Percentiles rank a stretch among this genome's conserved stretches.
phyloP scores from a whole-genome alignment of 2,329 filamentous ascomycete species.

The Fusarium sp. region DNA sequence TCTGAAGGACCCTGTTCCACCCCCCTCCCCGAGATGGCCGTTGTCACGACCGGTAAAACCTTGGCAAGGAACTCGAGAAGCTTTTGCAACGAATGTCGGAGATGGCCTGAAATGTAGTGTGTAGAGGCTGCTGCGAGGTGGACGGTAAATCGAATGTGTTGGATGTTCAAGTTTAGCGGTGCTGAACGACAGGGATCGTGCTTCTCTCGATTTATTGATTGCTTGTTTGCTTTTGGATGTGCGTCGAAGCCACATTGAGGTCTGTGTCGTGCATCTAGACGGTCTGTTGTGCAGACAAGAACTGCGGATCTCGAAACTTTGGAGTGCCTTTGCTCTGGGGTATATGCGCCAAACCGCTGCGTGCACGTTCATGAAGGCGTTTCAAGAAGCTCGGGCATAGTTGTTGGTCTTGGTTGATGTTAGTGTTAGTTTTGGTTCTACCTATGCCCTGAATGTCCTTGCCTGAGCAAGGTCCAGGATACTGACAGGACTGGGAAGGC shows the following conservation, averaged over 20 bases:
- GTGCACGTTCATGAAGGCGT: constrained; percentile 9
- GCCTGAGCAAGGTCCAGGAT: not conserved
- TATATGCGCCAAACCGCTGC: not conserved
- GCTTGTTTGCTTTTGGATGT: not conserved
- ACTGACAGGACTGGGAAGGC: not conserved
- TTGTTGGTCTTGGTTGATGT: not conserved
- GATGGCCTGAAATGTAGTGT: not conserved
- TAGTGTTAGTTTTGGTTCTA: constrained; percentile 8
- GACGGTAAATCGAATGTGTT: constrained; percentile 4
- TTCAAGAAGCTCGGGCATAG: constrained; percentile 18
- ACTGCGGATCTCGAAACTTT: constrained; percentile 6
- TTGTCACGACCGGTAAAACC: constrained; percentile 13
- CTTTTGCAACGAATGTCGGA: constrained; percentile 1
- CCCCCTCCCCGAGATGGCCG: constrained; percentile 16
- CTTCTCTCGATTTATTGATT: constrained; percentile 7
- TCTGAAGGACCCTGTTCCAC: constrained; percentile 11
- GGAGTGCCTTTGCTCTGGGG: constrained; percentile 7
- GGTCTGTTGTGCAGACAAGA: constrained; percentile 22
- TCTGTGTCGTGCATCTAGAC: constrained; percentile 21
- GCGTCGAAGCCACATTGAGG: constrained; percentile 15
- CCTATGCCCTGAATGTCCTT: not conserved
- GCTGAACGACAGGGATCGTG: constrained; percentile 15
- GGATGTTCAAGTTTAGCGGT: constrained; percentile 1
- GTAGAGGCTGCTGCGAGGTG: not conserved
- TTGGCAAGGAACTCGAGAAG: constrained; percentile 4